Conservation (phyloP, 768 basidiomycete species). For the Crucibulum laeve region DNA sequence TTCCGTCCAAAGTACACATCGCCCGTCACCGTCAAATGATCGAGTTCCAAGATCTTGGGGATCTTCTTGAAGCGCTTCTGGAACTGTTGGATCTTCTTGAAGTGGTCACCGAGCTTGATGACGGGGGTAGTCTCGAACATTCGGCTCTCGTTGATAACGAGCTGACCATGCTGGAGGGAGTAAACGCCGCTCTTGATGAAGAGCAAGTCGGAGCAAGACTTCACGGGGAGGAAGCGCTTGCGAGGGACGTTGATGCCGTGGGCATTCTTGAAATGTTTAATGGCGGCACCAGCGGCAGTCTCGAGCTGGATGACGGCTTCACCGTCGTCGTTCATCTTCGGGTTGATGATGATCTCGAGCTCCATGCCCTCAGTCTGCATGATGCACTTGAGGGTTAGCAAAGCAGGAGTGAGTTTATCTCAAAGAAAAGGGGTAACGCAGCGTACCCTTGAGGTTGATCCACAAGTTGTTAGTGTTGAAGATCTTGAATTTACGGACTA, state of each 20-base stretch:
- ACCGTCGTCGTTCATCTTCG: conserved; percentile 83
- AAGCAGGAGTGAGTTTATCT: conserved; percentile 2
- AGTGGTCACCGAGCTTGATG: conserved; percentile 94
- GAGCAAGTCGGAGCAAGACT: conserved; percentile 83
- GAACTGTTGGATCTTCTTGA: conserved; percentile 94
- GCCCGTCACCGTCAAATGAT: conserved; percentile 91
- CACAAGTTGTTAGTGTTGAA: conserved; percentile 86
- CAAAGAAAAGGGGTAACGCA: conserved; percentile 4
- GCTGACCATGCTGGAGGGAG: conserved; percentile 81
- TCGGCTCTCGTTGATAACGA: conserved; percentile 77
- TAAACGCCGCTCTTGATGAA: conserved; percentile 93
- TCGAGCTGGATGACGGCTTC: conserved; percentile 86
- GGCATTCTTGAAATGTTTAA: conserved; percentile 90
- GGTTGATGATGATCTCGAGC: conserved; percentile 94
- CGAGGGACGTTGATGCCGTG: conserved; percentile 95
- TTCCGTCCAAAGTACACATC: conserved; percentile 89
- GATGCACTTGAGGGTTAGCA: conserved; percentile 78
- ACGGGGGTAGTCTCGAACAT: conserved; percentile 91
- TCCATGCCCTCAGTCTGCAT: conserved; percentile 86
- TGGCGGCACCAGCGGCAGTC: conserved; percentile 90
- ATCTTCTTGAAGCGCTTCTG: conserved; percentile 96
- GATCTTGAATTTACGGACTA: conserved; percentile 89
- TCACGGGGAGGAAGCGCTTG: conserved; percentile 88
- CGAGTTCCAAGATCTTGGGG: conserved; percentile 84
- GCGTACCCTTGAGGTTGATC: conserved; percentile 69